Base-by-base conservation (phyloP, 805 yeast species). In the Metschnikowia chrysomelidarum region DNA sequence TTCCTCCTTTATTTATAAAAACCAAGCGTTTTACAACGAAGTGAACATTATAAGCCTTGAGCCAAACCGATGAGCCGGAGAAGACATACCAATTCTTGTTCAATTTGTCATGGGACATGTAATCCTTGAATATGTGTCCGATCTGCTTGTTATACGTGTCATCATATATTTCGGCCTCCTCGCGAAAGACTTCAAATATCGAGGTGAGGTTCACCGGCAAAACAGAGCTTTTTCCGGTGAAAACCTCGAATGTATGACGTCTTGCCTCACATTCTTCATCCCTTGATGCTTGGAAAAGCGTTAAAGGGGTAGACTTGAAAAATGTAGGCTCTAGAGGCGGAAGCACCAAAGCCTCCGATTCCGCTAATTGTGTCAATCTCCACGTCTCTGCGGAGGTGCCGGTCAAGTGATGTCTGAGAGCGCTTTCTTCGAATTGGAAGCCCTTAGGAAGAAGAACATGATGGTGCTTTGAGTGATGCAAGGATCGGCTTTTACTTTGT, bases 61-160 rank as follows among this genome's bases (percentile, higher is more conserved):
- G 47, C 54, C 56, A 54, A 4, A 48, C 56, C 2, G 50, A 42
- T 1, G 57, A 49, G 10, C 56, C 52, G 10, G 48, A 38, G 37
- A 51, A 39, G 23, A 53, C 27, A 27, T 43, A 50, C 57, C 57
- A 54, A 21, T 32, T 31, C 12, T 24, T 27, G 5, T 32, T 7
- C 4, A 34, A 18, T 9, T 35, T 16, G 7, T 43, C 29, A 1
- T 27, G 20, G 7, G 27, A 13, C 17, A 41, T 15, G 23, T 30
- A 34, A 4, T 26, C 24, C 20, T 24, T 31, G 11, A 45, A 30
- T 7, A 40, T 16, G 12, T 34, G 41, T 1, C 16, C 25, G 2
- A 45, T 15, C 11, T 32, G 41, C 20, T 37, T 18, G 18, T 34
- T 24, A 24, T 40, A 45, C 2, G 34, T 34, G 19, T 45, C 49